Evolutionary conservation across 176 grass and related monocot species (phyloP).

Genomic region (Aegilops longissima): DNA sequence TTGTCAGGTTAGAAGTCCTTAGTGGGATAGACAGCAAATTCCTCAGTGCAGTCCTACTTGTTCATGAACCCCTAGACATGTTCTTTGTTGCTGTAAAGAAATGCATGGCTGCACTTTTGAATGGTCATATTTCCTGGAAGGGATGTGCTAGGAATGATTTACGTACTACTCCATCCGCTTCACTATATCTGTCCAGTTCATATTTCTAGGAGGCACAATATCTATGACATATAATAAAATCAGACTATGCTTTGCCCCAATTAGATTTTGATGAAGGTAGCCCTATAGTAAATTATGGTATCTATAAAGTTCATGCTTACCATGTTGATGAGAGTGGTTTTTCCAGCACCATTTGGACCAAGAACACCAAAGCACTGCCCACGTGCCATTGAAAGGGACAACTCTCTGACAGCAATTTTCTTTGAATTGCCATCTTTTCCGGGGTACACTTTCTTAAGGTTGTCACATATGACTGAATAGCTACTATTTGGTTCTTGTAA

Average conservation of each 20-base stretch:
- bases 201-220: neutral
- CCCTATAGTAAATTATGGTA: neutral
- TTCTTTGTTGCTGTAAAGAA: slow-evolving; percentile 6
- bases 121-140: neutral
- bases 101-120: neutral
- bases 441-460: slow-evolving; percentile 71
- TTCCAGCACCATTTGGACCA: slow-evolving; percentile 92
- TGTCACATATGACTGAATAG: slow-evolving; percentile 70
- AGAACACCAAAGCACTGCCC: slow-evolving; percentile 94
- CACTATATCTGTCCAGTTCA: neutral
- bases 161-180: neutral
- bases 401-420: slow-evolving; percentile 72
- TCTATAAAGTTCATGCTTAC: slow-evolving; percentile 30
- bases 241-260: neutral
- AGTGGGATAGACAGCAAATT: neutral
- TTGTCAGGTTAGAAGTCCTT: slow-evolving; percentile 28
- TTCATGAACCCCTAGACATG: neutral
- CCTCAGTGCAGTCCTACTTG: neutral
- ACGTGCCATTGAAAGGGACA: slow-evolving; percentile 67
- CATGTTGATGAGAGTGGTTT: slow-evolving; percentile 94
- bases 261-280: neutral
- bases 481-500: slow-evolving; percentile 33
- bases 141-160: neutral
- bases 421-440: slow-evolving; percentile 71
- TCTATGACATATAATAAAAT: neutral